Evolutionary conservation across 768 basidiomycete genomes (phyloP), one percentile per base, ranked within the genome.

Genomic region (Kwoniella bestiolae): DNA sequence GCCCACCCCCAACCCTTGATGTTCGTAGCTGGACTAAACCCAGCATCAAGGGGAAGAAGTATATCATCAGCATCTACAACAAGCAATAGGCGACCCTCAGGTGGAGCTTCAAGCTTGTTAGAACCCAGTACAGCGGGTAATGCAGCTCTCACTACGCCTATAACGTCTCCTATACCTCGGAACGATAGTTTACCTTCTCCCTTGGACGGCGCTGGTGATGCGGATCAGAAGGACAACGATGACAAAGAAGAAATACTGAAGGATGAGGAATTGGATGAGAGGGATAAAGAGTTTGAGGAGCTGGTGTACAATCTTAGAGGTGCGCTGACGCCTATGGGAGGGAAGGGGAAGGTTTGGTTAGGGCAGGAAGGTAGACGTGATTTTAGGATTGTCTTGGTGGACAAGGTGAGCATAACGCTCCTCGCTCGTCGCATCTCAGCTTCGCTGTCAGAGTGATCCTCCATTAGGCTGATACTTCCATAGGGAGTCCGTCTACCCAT

Each of bases 1-100:
- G 84, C 86, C n/a, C 94, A 96, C 79, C 86, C 92, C 46, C 88
- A 87, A 21, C 95, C 95, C 14, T 88, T 98, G 41, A 91, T 98
- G 91, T 95, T 96, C 78, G 90, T 94, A 21, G 92, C 92, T 26
- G 56, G 56, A 29, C 34, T 50, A 49, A 88, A 88, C 44, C 47
- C 64, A 21, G 4, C 74, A 2, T 29, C 71, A 1, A 57, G 71
- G 23, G 44, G 62, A 57, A 14, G 66, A 74, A 60, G 8, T 58
- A 63, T 9, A 49, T 60, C 31, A 49, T 34, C 25, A 47, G 59
- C 56, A 23, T 53, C 68, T 16, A 47, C 55, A 12, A 32, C 71
- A 11, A 56, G 62, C 49, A 60, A 55, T 46, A 49, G 65, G 18
- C 44, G 67, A 34, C 46, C 60, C 18, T 63, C 63, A 5, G 63